phyloP scores from a whole-genome alignment of 2,329 filamentous ascomycete species.

The Fusarium fracticaudum region DNA sequence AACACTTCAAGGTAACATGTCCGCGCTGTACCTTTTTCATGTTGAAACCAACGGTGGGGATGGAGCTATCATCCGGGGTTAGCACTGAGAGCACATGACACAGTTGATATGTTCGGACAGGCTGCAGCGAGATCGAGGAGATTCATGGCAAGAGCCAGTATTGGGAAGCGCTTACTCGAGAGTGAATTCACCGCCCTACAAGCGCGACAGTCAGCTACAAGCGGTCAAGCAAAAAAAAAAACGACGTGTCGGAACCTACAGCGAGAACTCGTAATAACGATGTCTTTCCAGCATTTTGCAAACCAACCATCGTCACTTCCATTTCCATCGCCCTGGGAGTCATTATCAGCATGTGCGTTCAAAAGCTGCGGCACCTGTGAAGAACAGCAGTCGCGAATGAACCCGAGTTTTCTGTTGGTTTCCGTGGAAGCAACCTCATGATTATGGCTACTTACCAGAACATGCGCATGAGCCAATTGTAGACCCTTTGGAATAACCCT shows the following conservation, averaged over 20 bases:
- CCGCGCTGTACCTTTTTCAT: conserved; percentile 98
- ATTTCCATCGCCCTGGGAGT: conserved; percentile 90
- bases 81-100: conserved; percentile 38
- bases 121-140: conserved; percentile 1
- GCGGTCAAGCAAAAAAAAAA: conserved; percentile 8
- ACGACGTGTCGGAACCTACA: conserved; percentile 68
- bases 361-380: conserved; percentile 15
- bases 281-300: conserved; percentile 98
- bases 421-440: conserved; percentile 10
- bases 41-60: conserved; percentile 98
- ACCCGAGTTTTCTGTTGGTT: conserved; percentile 8
- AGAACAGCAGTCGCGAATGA: conserved; percentile 11
- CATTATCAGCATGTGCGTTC: conserved; percentile 39
- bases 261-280: conserved; percentile 92
- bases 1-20: conserved; percentile 98
- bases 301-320: conserved; percentile 98
- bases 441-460: conserved; percentile 78
- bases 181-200: conserved; percentile 95
- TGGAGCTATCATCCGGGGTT: conserved; percentile 75
- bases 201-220: conserved; percentile 35
- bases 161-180: conserved; percentile 79
- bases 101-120: background rate
- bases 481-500: conserved; percentile 90
- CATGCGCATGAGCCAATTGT: conserved; percentile 97
- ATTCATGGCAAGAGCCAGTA: conserved; percentile 22